phyloP scores from a whole-genome alignment of 805 yeast species.

The Saturnispora besseyi region DNA sequence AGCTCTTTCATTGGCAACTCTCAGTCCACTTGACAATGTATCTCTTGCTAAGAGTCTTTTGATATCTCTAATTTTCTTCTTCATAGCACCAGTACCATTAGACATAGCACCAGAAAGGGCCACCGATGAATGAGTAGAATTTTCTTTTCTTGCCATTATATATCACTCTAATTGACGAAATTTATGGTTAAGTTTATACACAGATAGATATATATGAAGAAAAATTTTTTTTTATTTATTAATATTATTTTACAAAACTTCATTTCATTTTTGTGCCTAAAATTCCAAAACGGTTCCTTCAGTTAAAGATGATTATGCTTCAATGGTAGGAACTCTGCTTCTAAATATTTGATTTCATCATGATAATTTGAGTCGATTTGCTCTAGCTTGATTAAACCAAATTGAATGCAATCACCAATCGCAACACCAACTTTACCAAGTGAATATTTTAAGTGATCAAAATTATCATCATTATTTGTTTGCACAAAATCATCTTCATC shows the following conservation, averaged over 20 bases:
- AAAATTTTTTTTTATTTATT: not conserved
- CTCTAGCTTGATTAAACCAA: slow-evolving; percentile 40
- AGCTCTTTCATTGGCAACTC: slow-evolving; percentile 39
- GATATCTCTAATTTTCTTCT: slow-evolving; percentile 80
- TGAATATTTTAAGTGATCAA: slow-evolving; percentile 71
- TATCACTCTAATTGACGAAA: not conserved
- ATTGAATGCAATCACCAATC: slow-evolving; percentile 62
- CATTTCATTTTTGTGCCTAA: not conserved
- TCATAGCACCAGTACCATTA: slow-evolving; percentile 44
- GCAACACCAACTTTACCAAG: slow-evolving; percentile 64
- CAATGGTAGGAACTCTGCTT: slow-evolving; percentile 21
- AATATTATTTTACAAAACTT: not conserved
- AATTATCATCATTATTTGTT: slow-evolving; percentile 43
- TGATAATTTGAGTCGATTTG: slow-evolving; percentile 25
- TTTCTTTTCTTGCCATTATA: slow-evolving; percentile 10
- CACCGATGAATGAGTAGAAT: slow-evolving; percentile 14
- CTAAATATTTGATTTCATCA: slow-evolving; percentile 34
- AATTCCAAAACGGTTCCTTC: not conserved
- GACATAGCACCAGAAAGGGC: slow-evolving; percentile 24
- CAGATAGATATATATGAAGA: not conserved
- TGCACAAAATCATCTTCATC: slow-evolving; percentile 25
- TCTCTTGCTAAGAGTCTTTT: slow-evolving; percentile 57
- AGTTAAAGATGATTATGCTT: not conserved
- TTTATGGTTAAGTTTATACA: not conserved
- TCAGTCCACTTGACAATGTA: slow-evolving; percentile 45